These are phyloP conservation scores for Kazachstania sp. DNA, from an alignment of 1,139 yeast species.

Conservation along the genomic window DNA sequence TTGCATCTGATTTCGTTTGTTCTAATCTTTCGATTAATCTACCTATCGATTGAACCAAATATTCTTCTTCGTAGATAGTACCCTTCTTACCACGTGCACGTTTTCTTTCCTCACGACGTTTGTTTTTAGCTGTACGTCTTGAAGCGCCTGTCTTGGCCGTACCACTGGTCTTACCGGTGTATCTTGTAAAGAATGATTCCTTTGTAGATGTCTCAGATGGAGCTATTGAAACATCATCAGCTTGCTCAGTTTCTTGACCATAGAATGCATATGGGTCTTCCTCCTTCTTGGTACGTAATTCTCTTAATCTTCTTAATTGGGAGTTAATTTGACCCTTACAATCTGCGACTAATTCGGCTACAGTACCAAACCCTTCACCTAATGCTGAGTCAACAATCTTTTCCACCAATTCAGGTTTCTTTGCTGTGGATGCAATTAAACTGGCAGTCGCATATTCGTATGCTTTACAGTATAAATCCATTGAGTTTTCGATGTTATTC, in stretches of 20 bases:
- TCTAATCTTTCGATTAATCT: constrained; percentile 77
- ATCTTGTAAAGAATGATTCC: constrained; percentile 87
- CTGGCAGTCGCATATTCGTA: constrained; percentile 71
- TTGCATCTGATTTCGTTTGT: constrained; percentile 67
- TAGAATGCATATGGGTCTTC: constrained; percentile 82
- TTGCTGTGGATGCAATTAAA: constrained; percentile 45
- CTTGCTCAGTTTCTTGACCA: constrained; percentile 65
- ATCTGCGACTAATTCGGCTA: constrained; percentile 86
- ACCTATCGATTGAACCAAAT: constrained; percentile 78
- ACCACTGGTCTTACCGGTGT: constrained; percentile 91
- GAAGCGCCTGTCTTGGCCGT: constrained; percentile 97
- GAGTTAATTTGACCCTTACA: constrained; percentile 79
- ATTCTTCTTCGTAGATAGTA: constrained; percentile 94
- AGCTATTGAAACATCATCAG: constrained; percentile 91
- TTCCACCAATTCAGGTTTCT: constrained; percentile 42
- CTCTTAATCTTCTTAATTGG: constrained; percentile 76
- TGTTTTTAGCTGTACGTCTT: constrained; percentile 81
- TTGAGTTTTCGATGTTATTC: constrained; percentile 52
- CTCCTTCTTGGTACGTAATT: constrained; percentile 70
- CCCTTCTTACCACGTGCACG: constrained; percentile 96
- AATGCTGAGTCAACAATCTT: constrained; percentile 62
- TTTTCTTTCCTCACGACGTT: constrained; percentile 91
- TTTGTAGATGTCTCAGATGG: constrained; percentile 90
- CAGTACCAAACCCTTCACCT: constrained; percentile 77
- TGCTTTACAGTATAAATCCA: constrained; percentile 63